These are phyloP conservation scores for Talaromyces thailandensis DNA, from an alignment of 495 filamentous ascomycete species.

Conservation along the genomic window DNA sequence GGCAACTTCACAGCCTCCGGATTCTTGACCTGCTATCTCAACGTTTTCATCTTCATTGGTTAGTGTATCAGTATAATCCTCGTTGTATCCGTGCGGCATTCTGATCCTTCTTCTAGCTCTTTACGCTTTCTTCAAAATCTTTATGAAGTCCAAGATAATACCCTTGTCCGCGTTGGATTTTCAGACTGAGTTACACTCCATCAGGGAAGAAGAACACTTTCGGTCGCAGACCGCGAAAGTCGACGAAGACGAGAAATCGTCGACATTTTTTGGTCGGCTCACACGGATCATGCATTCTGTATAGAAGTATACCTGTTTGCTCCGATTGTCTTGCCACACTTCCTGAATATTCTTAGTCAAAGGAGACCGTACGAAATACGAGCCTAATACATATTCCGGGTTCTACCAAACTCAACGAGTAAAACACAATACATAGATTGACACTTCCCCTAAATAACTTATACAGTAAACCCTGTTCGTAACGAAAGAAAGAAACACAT, in stretches of 20 bases:
- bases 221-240: not conserved
- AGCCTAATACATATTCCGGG: not conserved
- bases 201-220: not conserved
- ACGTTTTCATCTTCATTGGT: constrained; percentile 50
- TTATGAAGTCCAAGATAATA: constrained; percentile 21
- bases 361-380: not conserved
- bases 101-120: not conserved
- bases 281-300: not conserved
- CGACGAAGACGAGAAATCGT: not conserved
- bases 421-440: not conserved
- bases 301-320: not conserved
- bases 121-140: constrained; percentile 50
- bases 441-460: not conserved
- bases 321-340: not conserved
- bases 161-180: constrained; percentile 1
- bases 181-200: not conserved
- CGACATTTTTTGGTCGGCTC: not conserved
- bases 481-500: no score
- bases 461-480: no score
- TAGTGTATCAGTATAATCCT: constrained; percentile 10
- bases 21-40: constrained; percentile 55
- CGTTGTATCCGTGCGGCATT: not conserved
- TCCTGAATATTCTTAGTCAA: not conserved
- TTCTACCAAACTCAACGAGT: not conserved
- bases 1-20: constrained; percentile 39